Conservation (phyloP, 345 rosid genomes). For the Zanthoxylum bungeanum region DNA sequence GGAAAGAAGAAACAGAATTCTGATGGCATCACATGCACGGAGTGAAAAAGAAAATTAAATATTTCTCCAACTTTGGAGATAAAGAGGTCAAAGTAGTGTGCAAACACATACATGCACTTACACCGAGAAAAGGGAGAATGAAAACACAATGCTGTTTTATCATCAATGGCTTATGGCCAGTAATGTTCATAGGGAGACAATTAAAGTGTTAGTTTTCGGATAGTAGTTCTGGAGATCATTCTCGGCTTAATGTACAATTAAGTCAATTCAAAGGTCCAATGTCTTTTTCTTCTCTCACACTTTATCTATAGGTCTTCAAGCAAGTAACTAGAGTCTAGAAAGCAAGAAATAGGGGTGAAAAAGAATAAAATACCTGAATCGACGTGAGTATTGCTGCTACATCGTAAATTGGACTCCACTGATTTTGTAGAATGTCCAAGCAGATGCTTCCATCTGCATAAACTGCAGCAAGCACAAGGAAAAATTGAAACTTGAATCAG, state of each 20-base stretch:
- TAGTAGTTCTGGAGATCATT: neutral
- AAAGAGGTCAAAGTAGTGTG: neutral
- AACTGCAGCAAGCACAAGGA: slow-evolving; percentile 31
- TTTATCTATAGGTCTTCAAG: neutral
- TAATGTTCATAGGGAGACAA: neutral
- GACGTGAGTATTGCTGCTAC: slow-evolving; percentile 86
- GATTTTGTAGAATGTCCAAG: slow-evolving; percentile 82
- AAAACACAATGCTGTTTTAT: neutral
- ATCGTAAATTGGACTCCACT: slow-evolving; percentile 85
- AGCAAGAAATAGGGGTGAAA: neutral
- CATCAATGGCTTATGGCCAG: neutral
- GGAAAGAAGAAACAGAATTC: neutral
- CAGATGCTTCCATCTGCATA: slow-evolving; percentile 90
- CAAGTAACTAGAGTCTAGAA: too few species aligned
- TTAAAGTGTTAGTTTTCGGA: neutral
- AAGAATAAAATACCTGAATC: slow-evolving; percentile 48
- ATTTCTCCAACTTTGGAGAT: neutral
- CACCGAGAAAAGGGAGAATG: neutral
- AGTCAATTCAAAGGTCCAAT: neutral
- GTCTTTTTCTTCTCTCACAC: neutral
- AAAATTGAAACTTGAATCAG: neutral
- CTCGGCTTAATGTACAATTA: neutral
- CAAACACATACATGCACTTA: neutral
- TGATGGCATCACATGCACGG: neutral
- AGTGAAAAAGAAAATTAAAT: neutral